phyloP scores from a whole-genome alignment of 2,329 filamentous ascomycete genomes.

The Penicillium sp. region DNA sequence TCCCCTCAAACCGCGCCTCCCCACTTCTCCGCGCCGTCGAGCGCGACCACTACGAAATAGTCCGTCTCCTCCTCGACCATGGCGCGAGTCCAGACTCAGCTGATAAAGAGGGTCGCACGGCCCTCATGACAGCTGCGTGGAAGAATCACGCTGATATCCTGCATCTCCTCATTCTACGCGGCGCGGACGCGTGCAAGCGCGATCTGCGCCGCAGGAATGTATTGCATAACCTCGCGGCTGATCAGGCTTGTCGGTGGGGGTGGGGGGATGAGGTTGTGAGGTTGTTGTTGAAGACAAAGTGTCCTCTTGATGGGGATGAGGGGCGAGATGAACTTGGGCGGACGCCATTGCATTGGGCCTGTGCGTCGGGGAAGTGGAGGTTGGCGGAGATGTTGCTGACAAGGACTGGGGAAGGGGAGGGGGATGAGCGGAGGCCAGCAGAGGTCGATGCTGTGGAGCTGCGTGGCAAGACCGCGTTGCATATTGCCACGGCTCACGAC shows the following conservation, averaged over 20 bases:
- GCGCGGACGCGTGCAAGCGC: constrained; percentile 36
- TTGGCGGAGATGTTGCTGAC: constrained; percentile 51
- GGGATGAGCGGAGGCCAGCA: constrained; percentile 23
- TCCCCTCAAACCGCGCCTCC: constrained; percentile 28
- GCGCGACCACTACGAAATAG: constrained; percentile 43
- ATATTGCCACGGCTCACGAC: constrained; percentile 50
- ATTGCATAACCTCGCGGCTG: constrained; percentile 46
- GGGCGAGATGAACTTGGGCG: constrained; percentile 49
- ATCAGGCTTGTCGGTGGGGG: constrained; percentile 43
- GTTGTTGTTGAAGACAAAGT: constrained; percentile 40
- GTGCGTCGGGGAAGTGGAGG: constrained; percentile 54
- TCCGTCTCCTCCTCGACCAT: constrained; percentile 43
- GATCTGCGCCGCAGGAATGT: constrained; percentile 34
- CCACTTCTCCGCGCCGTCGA: constrained; percentile 42
- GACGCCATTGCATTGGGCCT: constrained; percentile 59
- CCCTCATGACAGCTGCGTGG: constrained; percentile 47
- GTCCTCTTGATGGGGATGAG: constrained; percentile 40
- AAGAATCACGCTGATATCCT: constrained; percentile 42
- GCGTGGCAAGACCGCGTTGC: constrained; percentile 48
- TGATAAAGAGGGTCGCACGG: constrained; percentile 48
- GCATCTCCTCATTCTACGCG: constrained; percentile 37
- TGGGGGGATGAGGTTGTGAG: constrained; percentile 49
- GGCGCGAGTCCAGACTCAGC: constrained; percentile 31
- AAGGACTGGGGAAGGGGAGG: constrained; percentile 13
- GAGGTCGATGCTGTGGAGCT: constrained; percentile 45